Conservation (phyloP, 805 yeast genomes). For the Starmera dryadoides region DNA sequence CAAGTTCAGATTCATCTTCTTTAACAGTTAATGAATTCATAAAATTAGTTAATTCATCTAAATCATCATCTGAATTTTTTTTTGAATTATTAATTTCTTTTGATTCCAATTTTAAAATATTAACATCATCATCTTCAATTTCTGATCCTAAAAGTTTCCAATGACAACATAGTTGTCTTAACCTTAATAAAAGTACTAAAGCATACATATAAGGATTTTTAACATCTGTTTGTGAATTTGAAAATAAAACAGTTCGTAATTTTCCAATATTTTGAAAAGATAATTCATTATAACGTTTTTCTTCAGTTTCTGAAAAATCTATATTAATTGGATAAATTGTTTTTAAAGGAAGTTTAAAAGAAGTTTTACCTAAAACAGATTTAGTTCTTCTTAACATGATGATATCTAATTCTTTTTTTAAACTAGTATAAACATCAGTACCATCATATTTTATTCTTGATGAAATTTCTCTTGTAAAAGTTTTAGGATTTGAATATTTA, state of each 20-base stretch:
- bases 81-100: neutral
- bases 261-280: constrained; percentile 2
- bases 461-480: too few relatives aligned
- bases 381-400: constrained; percentile 43
- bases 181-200: constrained; percentile 24
- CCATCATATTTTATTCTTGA: too few relatives aligned
- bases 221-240: too few relatives aligned
- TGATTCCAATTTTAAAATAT: too few relatives aligned
- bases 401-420: constrained; percentile 19
- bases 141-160: constrained; percentile 17
- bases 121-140: neutral
- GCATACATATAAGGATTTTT: constrained; percentile 17
- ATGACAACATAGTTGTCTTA: constrained; percentile 32
- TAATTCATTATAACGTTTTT: constrained; percentile 18
- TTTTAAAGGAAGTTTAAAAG: constrained; percentile 15
- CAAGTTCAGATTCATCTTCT: constrained; percentile 18
- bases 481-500: constrained; percentile 7
- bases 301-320: constrained; percentile 20
- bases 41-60: constrained; percentile 15
- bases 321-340: constrained; percentile 12
- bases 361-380: constrained; percentile 21
- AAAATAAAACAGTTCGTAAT: too few relatives aligned
- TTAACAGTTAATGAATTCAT: constrained; percentile 17
- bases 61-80: constrained; percentile 4
- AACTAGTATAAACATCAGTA: constrained; percentile 25